These are phyloP conservation scores for Eucalyptus pauciflora DNA, from an alignment of 345 rosid genomes.

Conservation along the genomic window DNA sequence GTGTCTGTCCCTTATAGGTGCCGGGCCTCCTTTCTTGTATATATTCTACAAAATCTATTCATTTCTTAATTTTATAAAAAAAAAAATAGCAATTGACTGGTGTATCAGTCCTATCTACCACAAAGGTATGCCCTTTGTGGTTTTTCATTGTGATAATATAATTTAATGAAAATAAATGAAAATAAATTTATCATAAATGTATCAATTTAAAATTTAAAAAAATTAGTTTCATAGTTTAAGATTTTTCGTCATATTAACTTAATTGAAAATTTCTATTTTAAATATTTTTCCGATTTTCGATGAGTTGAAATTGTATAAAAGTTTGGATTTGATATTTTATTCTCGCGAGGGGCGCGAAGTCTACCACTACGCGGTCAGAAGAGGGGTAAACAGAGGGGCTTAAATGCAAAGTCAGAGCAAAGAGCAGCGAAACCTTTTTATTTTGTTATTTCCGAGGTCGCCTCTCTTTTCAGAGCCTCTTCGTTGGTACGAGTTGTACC, in stretches of 20 bases:
- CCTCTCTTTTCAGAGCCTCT: neutral
- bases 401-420: neutral
- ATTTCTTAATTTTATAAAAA: too few species aligned
- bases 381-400: neutral
- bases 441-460: neutral
- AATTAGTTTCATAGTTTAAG: too few species aligned
- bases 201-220: accelerated
- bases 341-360: neutral
- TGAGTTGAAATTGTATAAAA: neutral
- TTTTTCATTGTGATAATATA: too few species aligned
- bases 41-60: too few species aligned
- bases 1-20: too few species aligned
- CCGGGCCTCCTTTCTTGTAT: too few species aligned
- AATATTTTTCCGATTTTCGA: neutral
- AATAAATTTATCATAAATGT: accelerated
- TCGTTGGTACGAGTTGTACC: neutral
- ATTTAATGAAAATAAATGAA: too few species aligned
- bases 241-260: too few species aligned
- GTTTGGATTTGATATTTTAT: neutral
- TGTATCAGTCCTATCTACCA: accelerated
- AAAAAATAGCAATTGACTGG: accelerated
- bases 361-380: neutral
- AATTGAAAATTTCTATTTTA: too few species aligned
- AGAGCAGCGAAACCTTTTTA: neutral
- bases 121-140: too few species aligned